These are phyloP conservation scores for Diaporthe ilicicola DNA, from an alignment of 2,329 filamentous ascomycete genomes.

Conservation along the genomic window DNA sequence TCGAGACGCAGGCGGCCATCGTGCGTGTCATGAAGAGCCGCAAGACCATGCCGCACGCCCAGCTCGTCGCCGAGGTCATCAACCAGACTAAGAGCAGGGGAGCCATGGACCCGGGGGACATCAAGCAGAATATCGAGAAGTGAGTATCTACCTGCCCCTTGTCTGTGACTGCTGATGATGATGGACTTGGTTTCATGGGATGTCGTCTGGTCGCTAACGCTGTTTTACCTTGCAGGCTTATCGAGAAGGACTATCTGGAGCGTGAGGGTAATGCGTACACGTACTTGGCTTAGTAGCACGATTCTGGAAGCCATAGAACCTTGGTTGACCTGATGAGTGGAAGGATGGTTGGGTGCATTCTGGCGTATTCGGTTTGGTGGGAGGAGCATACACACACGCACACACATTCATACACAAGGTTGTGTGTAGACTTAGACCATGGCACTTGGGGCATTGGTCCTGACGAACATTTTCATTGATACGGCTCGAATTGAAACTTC, in stretches of 20 bases:
- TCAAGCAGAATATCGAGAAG: slow-evolving; percentile 98
- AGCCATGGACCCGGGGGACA: slow-evolving; percentile 83
- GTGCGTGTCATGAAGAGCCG: slow-evolving; percentile 96
- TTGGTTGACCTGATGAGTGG: background rate
- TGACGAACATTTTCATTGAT: background rate
- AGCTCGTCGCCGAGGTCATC: slow-evolving; percentile 91
- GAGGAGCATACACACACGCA: background rate
- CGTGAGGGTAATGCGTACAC: slow-evolving; percentile 75
- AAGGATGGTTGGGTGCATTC: background rate
- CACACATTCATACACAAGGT: background rate
- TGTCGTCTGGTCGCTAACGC: background rate
- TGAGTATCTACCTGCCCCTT: slow-evolving; percentile 53
- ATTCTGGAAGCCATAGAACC: background rate
- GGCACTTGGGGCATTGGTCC: background rate
- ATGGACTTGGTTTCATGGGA: background rate
- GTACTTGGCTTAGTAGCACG: slow-evolving; percentile 68
- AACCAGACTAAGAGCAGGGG: slow-evolving; percentile 87
- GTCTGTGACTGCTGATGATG: background rate
- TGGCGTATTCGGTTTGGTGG: slow-evolving; percentile 2
- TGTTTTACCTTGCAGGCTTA: slow-evolving; percentile 64
- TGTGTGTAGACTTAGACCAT: slow-evolving; percentile 3
- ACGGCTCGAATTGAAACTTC: background rate
- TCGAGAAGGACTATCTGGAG: slow-evolving; percentile 94
- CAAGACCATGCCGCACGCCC: slow-evolving; percentile 86
- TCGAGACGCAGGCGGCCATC: slow-evolving; percentile 96